Evolutionary conservation across 257 asterid genomes (phyloP), one percentile per base, ranked within the genome.

Genomic region (Scutellaria galericulata): DNA sequence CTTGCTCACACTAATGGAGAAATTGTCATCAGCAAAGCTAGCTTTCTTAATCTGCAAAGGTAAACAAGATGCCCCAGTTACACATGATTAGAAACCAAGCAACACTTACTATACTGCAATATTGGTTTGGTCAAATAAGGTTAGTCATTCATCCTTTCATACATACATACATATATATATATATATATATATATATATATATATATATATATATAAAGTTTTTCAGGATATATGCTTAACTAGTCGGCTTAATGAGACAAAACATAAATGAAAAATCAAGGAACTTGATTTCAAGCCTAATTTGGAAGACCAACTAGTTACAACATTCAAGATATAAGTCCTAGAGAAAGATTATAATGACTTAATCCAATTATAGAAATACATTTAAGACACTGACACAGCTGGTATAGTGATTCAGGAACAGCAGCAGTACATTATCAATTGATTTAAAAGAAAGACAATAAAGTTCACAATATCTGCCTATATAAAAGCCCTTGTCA

Each of bases 1-100:
- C 86, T 92, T 95, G 79, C 99, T 95, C 81, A 95, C 96, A 70
- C 84, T 85, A 46, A 95, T 80, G 20, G 98, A 88, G 88, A 95
- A 95, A 82, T 81, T 91, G 14, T 92, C 97, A 85, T 90, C 97
- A 24, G 88, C 90, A 77, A 88, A 84, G 70, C 80, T 81, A 60
- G 86, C 87, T 80, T 92, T 90, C 86, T 90, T 95, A 73, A 95
- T 86, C 99, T 95, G 97, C 84, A 83, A 60, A 18, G 12, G n/a
- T 10, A 64, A 77, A 72, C 47, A 51, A 69, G 62, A 81, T 37
- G 22, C 42, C 58, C 64, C 68, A 27, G 83, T 59, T 64, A 75
- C 41, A 54, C 57, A 55, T 3, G 18, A 40, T 68, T 5, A 55
- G 66, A 59, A 71, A 78, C 52, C 77, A 70, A 48, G 70, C 24